Evolutionary conservation across 23 red algal genomes (phyloP).

Genomic region (Gracilariopsis chorda): DNA sequence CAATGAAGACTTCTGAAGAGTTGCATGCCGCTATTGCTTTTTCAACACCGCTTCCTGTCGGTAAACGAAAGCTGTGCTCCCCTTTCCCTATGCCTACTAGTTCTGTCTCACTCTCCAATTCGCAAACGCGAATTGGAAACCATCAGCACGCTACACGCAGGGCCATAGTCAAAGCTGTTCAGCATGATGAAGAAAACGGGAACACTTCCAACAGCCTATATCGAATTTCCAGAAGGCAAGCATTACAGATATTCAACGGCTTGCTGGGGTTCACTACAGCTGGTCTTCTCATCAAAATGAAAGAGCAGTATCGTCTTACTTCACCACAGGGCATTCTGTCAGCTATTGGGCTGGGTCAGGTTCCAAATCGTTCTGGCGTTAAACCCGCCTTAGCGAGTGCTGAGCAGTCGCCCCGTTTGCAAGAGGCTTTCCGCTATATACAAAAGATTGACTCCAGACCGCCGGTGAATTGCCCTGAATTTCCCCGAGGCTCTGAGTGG

Average conservation of each 20-base stretch:
- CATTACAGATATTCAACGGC: conserved; percentile 38
- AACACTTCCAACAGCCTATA: background rate
- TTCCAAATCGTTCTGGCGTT: conserved; percentile 11
- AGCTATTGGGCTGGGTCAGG: conserved; percentile 1
- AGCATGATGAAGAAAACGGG: background rate
- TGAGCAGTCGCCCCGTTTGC: background rate
- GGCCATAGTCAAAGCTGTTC: background rate
- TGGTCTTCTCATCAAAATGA: conserved; percentile 26
- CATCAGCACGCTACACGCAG: background rate
- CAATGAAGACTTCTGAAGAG: too few species aligned
- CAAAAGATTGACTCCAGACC: conserved; percentile 9
- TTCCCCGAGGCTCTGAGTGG: conserved; percentile 57
- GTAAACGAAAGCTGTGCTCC: too few species aligned
- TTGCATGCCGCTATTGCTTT: too few species aligned
- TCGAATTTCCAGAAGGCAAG: conserved; percentile 42
- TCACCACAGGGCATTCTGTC: conserved; percentile 36
- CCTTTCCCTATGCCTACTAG: too few species aligned
- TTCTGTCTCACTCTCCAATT: too few species aligned
- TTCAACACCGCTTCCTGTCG: too few species aligned
- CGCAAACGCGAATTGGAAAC: too few species aligned
- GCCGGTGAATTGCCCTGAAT: conserved; percentile 27
- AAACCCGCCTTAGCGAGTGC: background rate
- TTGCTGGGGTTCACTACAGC: conserved; percentile 14
- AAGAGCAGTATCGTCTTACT: conserved; percentile 34
- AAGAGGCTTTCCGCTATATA: conserved; percentile 56